phyloP scores from a whole-genome alignment of 345 rosid genomes.

The Boechera stricta region DNA sequence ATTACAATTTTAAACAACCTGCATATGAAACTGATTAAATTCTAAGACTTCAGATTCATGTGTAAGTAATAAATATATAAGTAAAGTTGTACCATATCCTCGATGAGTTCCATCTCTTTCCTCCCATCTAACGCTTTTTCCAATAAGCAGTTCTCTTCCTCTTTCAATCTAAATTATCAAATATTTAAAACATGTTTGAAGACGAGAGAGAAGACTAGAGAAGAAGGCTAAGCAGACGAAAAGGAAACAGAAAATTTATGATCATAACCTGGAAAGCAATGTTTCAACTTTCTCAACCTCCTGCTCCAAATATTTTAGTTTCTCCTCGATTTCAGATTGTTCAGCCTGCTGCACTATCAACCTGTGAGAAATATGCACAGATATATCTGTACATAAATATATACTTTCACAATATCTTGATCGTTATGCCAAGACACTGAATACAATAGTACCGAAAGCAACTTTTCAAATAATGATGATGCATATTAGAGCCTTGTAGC shows the following conservation, averaged over 20 bases:
- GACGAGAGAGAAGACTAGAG: constrained; percentile 22
- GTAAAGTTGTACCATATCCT: constrained; percentile 60
- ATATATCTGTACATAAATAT: constrained; percentile 24
- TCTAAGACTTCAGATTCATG: constrained; percentile 4
- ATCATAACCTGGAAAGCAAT: constrained; percentile 59
- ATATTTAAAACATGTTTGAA: constrained; percentile 7
- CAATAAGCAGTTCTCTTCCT: constrained; percentile 60
- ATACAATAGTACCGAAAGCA: constrained; percentile 25
- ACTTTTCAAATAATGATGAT: not conserved
- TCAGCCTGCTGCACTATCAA: constrained; percentile 65
- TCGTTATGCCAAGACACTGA: constrained; percentile 17
- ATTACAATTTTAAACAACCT: constrained; percentile 16
- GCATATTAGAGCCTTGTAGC: not conserved
- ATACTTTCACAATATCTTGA: constrained; percentile 17
- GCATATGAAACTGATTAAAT: constrained; percentile 25
- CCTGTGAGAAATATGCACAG: constrained; percentile 33
- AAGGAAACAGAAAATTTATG: constrained; percentile 12
- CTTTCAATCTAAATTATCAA: constrained; percentile 63
- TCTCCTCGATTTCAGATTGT: constrained; percentile 79
- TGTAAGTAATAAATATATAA: constrained; percentile 19
- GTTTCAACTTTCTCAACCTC: constrained; percentile 62
- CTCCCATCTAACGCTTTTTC: constrained; percentile 52
- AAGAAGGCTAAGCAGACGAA: constrained; percentile 8
- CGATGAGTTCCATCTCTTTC: constrained; percentile 57
- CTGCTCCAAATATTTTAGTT: constrained; percentile 58